phyloP scores from a whole-genome alignment of 2,329 filamentous ascomycete genomes.

The Arthrobotrys musiformis region DNA sequence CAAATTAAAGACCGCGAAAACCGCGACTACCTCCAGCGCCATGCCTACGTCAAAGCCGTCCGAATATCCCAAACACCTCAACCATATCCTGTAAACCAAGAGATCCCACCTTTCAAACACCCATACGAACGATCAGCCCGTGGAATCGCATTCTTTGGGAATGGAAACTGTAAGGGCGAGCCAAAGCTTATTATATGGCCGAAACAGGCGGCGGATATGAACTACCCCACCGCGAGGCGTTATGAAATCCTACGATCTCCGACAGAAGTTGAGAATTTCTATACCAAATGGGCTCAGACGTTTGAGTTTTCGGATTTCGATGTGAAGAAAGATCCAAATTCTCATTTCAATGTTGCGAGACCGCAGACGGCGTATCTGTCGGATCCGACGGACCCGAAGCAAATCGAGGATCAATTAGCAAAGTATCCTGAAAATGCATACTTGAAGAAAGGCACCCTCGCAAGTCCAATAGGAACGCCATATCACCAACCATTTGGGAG shows the following conservation, averaged over 20 bases:
- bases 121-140: slow-evolving; percentile 37
- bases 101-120: slow-evolving; percentile 33
- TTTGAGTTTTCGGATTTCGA: slow-evolving; percentile 53
- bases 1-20: slow-evolving; percentile 31
- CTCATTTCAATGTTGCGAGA: slow-evolving; percentile 40
- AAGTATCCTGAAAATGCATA: slow-evolving; percentile 30
- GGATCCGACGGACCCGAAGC: neutral
- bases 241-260: slow-evolving; percentile 24
- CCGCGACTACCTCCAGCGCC: slow-evolving; percentile 35
- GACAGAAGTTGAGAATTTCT: slow-evolving; percentile 30
- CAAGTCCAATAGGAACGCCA: slow-evolving; percentile 36
- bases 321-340: slow-evolving; percentile 48
- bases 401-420: neutral
- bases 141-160: slow-evolving; percentile 46
- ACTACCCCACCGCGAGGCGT: slow-evolving; percentile 22
- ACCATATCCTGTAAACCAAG: neutral
- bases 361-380: slow-evolving; percentile 9
- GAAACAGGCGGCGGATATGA: slow-evolving; percentile 43
- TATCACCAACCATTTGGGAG: slow-evolving; percentile 51
- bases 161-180: slow-evolving; percentile 34
- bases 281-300: slow-evolving; percentile 36
- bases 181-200: slow-evolving; percentile 52
- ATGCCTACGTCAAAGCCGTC: slow-evolving; percentile 45
- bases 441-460: slow-evolving; percentile 18
- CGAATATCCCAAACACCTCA: slow-evolving; percentile 47